Percentiles rank a stretch among this genome's conserved stretches.
phyloP scores from a whole-genome alignment of 1,284 basidiomycete species.

The Rhodotorula sp. region DNA sequence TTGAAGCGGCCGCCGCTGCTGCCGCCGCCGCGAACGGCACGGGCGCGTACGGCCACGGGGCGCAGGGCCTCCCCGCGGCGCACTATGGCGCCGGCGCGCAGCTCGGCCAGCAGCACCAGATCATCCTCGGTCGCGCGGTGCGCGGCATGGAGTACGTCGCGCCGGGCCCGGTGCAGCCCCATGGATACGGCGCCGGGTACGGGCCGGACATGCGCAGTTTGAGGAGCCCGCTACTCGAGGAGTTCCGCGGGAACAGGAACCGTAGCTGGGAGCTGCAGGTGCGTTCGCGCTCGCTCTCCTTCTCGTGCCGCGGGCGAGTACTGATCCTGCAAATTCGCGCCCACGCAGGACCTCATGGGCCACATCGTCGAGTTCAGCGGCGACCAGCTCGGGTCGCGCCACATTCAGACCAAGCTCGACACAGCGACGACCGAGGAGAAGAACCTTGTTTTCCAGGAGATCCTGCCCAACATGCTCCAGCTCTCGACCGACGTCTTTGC shows the following conservation, averaged over 20 bases:
- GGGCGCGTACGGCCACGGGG: not conserved
- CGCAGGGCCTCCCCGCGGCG: too few relatives aligned
- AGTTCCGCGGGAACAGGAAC: slow-evolving; percentile 78
- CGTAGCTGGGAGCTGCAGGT: slow-evolving; percentile 80
- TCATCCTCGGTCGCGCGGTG: slow-evolving; percentile 37
- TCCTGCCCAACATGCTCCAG: slow-evolving; percentile 75
- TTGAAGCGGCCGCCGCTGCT: not conserved
- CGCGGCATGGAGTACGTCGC: slow-evolving; percentile 40
- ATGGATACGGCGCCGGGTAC: slow-evolving; percentile 24
- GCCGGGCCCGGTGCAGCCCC: slow-evolving; percentile 29
- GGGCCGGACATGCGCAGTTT: slow-evolving; percentile 45
- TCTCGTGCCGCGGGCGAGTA: not conserved
- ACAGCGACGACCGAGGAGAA: slow-evolving; percentile 43
- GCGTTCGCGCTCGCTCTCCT: slow-evolving; percentile 35
- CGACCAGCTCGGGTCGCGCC: slow-evolving; percentile 87
- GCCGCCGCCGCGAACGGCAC: not conserved
- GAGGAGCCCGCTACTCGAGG: slow-evolving; percentile 74
- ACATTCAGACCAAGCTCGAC: slow-evolving; percentile 65
- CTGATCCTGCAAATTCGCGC: not conserved
- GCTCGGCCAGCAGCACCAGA: slow-evolving; percentile 42
- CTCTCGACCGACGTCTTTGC: slow-evolving; percentile 95
- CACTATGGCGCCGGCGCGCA: slow-evolving; percentile 15
- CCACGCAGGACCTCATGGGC: slow-evolving; percentile 75
- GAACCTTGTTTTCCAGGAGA: slow-evolving; percentile 78
- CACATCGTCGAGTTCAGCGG: slow-evolving; percentile 88